phyloP scores from a whole-genome alignment of 768 basidiomycete species.

The Boletus pseudopeckii region DNA sequence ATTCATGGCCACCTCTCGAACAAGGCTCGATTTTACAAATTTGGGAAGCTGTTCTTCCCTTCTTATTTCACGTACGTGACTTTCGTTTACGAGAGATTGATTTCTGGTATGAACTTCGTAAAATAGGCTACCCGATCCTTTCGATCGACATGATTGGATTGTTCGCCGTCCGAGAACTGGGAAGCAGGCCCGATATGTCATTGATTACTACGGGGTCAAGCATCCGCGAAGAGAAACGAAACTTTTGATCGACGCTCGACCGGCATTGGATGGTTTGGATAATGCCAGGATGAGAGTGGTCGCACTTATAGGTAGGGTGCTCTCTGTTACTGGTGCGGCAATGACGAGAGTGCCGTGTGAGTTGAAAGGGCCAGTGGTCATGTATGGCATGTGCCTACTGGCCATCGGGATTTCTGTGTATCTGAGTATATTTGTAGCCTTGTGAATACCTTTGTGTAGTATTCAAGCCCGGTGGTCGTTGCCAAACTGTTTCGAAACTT shows the following conservation, averaged over 20 bases:
- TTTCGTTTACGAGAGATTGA: neutral
- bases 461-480: neutral
- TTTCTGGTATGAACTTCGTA: neutral
- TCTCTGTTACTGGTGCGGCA: neutral
- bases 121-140: conserved; percentile 7
- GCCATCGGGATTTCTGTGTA: conserved; percentile 1
- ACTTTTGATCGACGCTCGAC: conserved; percentile 5
- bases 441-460: neutral
- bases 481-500: neutral
- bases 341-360: neutral
- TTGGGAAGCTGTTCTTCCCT: neutral
- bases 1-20: conserved; percentile 15
- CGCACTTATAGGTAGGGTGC: neutral
- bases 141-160: conserved; percentile 17
- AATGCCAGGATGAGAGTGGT: conserved; percentile 9
- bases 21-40: conserved; percentile 7
- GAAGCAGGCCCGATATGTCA: conserved; percentile 4
- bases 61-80: conserved; percentile 7
- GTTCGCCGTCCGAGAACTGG: conserved; percentile 6
- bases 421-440: neutral
- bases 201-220: conserved; percentile 14
- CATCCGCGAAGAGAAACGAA: conserved; percentile 2
- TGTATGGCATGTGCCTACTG: neutral
- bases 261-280: conserved; percentile 6
- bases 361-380: neutral